These are phyloP conservation scores for Sinapis alba DNA, from an alignment of 441 rosid genomes.

Conservation along the genomic window DNA sequence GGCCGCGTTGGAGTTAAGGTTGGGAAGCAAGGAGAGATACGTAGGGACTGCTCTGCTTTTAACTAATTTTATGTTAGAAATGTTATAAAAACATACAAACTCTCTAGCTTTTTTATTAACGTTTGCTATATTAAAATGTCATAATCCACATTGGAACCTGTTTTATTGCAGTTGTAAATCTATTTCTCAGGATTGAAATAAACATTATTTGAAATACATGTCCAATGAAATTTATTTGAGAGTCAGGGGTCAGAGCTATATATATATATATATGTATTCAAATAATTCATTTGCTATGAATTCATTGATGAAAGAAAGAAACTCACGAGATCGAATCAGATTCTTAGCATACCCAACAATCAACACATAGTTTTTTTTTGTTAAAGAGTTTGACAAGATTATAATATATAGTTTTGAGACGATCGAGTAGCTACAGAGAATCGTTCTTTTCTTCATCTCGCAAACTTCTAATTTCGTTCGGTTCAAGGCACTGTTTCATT, in stretches of 20 bases:
- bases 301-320: neutral
- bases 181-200: conserved; percentile 2
- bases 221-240: neutral
- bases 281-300: neutral
- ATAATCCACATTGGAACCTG: conserved; percentile 26
- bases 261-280: neutral
- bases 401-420: conserved; percentile 22
- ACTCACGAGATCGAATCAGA: conserved; percentile 21
- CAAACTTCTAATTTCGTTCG: conserved; percentile 18
- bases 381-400: neutral
- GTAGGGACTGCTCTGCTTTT: conserved; percentile 62
- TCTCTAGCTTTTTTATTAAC: neutral
- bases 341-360: conserved; percentile 37
- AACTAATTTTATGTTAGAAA: conserved; percentile 24
- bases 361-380: neutral
- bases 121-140: neutral
- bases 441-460: conserved; percentile 28
- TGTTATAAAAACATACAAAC: neutral
- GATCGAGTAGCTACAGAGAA: conserved; percentile 29
- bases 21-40: conserved; percentile 60
- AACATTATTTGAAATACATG: neutral
- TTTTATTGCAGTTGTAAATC: neutral
- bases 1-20: conserved; percentile 72
- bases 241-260: neutral
- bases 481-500: conserved; percentile 28